Evolutionary conservation across 805 yeast species (phyloP), one percentile per base, ranked within the genome.

Genomic region (Wickerhamiella bombiphila): DNA sequence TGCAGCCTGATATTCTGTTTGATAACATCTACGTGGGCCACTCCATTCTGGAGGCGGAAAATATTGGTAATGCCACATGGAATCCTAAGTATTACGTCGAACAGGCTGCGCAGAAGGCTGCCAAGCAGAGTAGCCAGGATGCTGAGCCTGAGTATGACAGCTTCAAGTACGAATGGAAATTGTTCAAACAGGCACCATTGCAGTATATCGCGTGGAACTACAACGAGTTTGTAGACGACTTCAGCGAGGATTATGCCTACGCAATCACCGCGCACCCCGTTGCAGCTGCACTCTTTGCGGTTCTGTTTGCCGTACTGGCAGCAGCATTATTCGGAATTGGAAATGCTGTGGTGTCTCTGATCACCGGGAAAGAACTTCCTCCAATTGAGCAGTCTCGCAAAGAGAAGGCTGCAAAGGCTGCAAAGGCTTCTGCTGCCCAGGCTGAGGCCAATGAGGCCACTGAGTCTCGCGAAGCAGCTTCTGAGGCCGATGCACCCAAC

Each of bases 1-100:
- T 85, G 76, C 76, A 80, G 45, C 65, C 66, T 31, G 71, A 80
- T 35, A 70, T 83, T 36, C 48, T 80, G 55, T 81, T 85, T 54
- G 82, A 82, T 56, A 81, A 85, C 60, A 72, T 85, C 43, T 86
- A 85, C 55, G 56, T 85, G 43, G 95, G 95, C 22, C 86, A 81
- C 53, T 73, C 80, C 1, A 62, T 85, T n/a, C 64, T 61, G 28
- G 94, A 85, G 52, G 95, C 95, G 9, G 94, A 86, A 61, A 40
- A 53, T 7, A 64, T 85, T 46, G 96, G 95, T 22, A 85, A 86
- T 54, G 57, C 60, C 6, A 83, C 95, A 0, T 85, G 71, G 56
- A 48, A 58, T 24, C 61, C 59, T 36, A 63, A 63, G 55, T 44
- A 41, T 38, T 49, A 43, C 29, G 42, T 54, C 35, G 68, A 63